A percentile compares a stretch with the other conserved stretches of the same genome.
phyloP scores from a whole-genome alignment of 768 basidiomycete genomes.

The Trametes cubensis region DNA sequence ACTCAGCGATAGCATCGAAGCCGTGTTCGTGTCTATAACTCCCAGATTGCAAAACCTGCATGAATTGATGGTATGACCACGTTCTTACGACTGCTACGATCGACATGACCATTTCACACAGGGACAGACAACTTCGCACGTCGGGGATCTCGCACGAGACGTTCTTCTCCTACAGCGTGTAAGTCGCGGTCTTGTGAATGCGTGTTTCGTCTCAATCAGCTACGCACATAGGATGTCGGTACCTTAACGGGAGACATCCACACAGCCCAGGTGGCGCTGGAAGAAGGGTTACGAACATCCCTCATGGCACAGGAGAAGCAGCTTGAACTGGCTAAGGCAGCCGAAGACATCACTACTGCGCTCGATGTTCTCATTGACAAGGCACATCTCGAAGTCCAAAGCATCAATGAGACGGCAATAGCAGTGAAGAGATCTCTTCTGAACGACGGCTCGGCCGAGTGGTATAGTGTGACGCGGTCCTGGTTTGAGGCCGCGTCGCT shows the following conservation, averaged over 20 bases:
- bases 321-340: slow-evolving; percentile 39
- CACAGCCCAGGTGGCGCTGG: slow-evolving; percentile 35
- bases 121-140: not conserved
- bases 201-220: not conserved
- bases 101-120: not conserved
- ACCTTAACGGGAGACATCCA: slow-evolving; percentile 9
- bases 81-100: too few relatives aligned
- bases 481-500: slow-evolving; percentile 21
- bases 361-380: slow-evolving; percentile 43
- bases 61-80: not conserved
- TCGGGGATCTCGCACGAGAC: not conserved
- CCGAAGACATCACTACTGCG: slow-evolving; percentile 38
- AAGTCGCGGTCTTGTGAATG: not conserved
- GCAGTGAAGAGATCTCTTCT: slow-evolving; percentile 38
- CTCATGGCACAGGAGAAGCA: slow-evolving; percentile 41
- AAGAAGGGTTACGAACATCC: slow-evolving; percentile 37
- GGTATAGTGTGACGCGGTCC: not conserved
- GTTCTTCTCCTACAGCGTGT: slow-evolving; percentile 3
- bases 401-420: slow-evolving; percentile 49
- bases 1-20: not conserved
- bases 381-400: slow-evolving; percentile 47
- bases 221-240: not conserved
- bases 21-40: not conserved
- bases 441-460: not conserved
- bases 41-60: not conserved